phyloP scores from a whole-genome alignment of 345 rosid genomes.

The Arabidopsis thaliana region TAIR10.1 NC_003076.8:3139501-3140000 shows the following conservation, averaged over 20 bases:
- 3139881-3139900: neutral
- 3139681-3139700: conserved; percentile 37
- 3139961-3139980: neutral
- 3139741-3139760: conserved; percentile 8
- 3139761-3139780: conserved; percentile 42
- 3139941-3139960: neutral
- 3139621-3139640: conserved; percentile 17
- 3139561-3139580: conserved; percentile 23
- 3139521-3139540: conserved; percentile 33
- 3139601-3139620: neutral
- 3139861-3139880: neutral
- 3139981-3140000: conserved; percentile 2
- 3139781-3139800: conserved; percentile 34
- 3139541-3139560: conserved; percentile 35
- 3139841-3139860: neutral
- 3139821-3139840: conserved; percentile 10
- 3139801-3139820: conserved; percentile 7
- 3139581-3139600: neutral
- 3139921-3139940: neutral
- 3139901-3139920: neutral
- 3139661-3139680: conserved; percentile 47
- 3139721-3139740: conserved; percentile 27
- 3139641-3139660: conserved; percentile 42
- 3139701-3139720: conserved; percentile 49
- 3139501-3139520: conserved; percentile 23